Evolutionary conservation across 352 stramenopile genomes (phyloP), one percentile per base, ranked within the genome.

Genomic region (Globisporangium uncinulatum): DNA sequence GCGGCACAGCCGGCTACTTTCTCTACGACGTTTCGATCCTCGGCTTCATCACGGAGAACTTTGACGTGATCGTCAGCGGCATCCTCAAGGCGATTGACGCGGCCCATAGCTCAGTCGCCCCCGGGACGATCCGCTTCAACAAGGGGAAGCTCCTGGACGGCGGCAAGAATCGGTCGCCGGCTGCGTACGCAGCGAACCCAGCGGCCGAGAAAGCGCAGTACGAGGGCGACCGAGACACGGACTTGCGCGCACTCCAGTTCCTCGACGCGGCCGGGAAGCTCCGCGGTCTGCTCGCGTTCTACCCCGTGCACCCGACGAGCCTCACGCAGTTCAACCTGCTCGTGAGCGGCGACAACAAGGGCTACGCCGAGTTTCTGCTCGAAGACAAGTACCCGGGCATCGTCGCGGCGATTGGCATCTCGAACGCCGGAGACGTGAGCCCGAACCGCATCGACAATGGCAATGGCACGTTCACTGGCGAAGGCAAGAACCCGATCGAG

Each of bases 331-430:
- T 69, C 20, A 95, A 95, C 65, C 51, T 65, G 10, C 61, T 95
- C 13, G 70, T 94, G 46, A 88, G 72, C 37, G 81, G 80, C 42
- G 85, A 95, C 70, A 95, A 96, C 67, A 90, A 93, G 61, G 73
- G 70, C 2, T 79, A 79, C 50, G 73, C 73, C 32, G 71, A 79
- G 62, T 83, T 76, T 39, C 37, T 77, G 8, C 31, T 79, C n/a
- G 73, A 83, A 42, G 57, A 73, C 34, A 63, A 76, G 49, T 56
- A 67, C 21, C 39, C 55, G 3, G 54, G 63, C 21, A 59, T 74
- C 6, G 48, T 74, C 10, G 70, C 67, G 8, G 69, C 43, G 2
- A 68, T 81, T 29, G 72, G 72, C 19, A 79, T 79, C 56, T 74
- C 72, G 8, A 82, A 82, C 43, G 70, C 72, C 7, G 72, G 47